phyloP scores from a whole-genome alignment of 2,329 filamentous ascomycete species.

The Pestalotiopsis sp. region DNA sequence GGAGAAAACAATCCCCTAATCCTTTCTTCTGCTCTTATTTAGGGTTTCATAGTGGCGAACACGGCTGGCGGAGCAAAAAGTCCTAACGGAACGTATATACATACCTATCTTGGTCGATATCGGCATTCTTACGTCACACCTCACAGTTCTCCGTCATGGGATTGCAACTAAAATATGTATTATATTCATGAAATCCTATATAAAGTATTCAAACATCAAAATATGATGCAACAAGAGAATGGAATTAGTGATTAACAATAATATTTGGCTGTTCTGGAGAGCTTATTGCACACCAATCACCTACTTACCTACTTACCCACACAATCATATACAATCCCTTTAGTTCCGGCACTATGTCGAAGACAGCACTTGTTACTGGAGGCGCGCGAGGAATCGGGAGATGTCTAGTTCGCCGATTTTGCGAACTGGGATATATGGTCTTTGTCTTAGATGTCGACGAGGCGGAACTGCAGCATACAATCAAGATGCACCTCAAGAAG shows the following conservation, averaged over 20 bases:
- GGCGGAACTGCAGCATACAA: conserved; percentile 40
- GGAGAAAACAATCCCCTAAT: no score
- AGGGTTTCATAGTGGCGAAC: no score
- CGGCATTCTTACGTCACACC: not conserved
- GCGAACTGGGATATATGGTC: conserved; percentile 42
- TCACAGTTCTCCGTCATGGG: not conserved
- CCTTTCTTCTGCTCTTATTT: no score
- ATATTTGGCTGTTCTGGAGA: no score
- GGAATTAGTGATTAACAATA: no score
- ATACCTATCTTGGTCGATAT: not conserved
- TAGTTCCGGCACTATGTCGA: conserved; percentile 5
- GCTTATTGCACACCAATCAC: no score
- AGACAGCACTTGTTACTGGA: conserved; percentile 25
- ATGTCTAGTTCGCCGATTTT: conserved; percentile 43
- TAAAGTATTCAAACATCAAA: not conserved
- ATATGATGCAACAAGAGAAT: not conserved
- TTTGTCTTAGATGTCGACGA: conserved; percentile 46
- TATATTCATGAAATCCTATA: not conserved
- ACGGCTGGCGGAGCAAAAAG: no score
- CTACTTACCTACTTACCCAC: no score
- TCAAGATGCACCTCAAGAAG: conserved; percentile 30
- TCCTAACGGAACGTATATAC: no score
- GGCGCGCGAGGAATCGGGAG: conserved; percentile 48
- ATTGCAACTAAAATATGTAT: not conserved
- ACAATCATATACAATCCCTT: no score